Base-by-base conservation (phyloP, 805 yeast genomes). In the Candida nemodendra region DNA sequence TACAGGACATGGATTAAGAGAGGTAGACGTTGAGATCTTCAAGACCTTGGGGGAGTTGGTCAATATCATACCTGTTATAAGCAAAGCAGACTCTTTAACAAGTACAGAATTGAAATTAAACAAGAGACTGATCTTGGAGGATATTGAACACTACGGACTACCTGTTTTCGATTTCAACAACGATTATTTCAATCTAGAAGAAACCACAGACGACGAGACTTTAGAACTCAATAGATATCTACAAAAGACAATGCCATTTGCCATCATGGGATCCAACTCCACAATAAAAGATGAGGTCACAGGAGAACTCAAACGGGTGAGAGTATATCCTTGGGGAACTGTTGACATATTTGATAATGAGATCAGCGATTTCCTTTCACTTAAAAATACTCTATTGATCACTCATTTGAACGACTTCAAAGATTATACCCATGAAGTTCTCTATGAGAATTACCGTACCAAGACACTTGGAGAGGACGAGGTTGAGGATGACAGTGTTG, bases 361-460 rank as follows among this genome's bases (percentile, higher is more conserved):
- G 38, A 72, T 77, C 45, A 82, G 88, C 47, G 96, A 89, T 62
- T 84, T 89, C 58, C 76, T 86, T 30, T 75, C 84, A 28, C 71
- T 89, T 61, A 80, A 89, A 60, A 87, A 86, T 54, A 78, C 89
- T 4, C 67, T 89, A 42, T 74, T 89, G 54, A 83, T 85, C 53
- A 80, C 93, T 13, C 96, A 88, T 64, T 73, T 89, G 62, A 81
- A 81, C 58, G 96, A 89, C 57, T 78, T 89, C 62, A 87, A 87
- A 65, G 96, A 89, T 53, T 73, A 77, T 54, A 89, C 97, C 6
- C 95, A 85, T 59, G 95, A 88, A 59, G 74, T 81, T 27, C 68
- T 89, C 47, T 89, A 89, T 62, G 97, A 89, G 62, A 81, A 80
- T 37, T 89, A 89, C 65, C 81, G 97, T 72, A 85, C 96, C 8